Evolutionary conservation across 371 early-diverging fungal genomes (phyloP).

Genomic region (Thermomucor indicae-seudaticae): DNA sequence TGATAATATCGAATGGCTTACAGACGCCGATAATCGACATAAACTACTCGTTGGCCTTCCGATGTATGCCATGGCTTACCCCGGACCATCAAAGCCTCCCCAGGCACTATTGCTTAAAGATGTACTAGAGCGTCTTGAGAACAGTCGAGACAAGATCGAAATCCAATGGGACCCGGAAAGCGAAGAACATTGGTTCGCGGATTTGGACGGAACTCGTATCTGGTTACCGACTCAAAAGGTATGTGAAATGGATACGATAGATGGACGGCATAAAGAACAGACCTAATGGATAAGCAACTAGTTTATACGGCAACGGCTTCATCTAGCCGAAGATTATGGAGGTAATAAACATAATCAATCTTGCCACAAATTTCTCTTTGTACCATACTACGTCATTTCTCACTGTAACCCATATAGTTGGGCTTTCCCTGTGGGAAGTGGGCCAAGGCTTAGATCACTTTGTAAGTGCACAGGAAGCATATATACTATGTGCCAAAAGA

Average conservation of each 20-base stretch:
- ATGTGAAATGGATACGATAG: not conserved
- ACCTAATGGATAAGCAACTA: conserved; percentile 8
- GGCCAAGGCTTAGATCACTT: conserved; percentile 68
- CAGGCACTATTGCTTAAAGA: conserved; percentile 34
- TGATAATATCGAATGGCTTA: conserved; percentile 44
- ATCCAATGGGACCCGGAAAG: conserved; percentile 42
- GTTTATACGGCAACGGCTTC: conserved; percentile 45
- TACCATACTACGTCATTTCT: not conserved
- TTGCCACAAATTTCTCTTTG: not conserved
- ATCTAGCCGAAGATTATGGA: conserved; percentile 51
- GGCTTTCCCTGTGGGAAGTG: conserved; percentile 63
- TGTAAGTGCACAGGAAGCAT: conserved; percentile 24
- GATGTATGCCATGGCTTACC: conserved; percentile 56
- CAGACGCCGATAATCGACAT: conserved; percentile 26
- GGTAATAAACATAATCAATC: conserved; percentile 13
- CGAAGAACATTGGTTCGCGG: conserved; percentile 44
- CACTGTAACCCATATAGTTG: conserved; percentile 20
- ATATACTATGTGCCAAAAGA: not conserved
- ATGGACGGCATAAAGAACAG: no score
- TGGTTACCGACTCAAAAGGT: conserved; percentile 54
- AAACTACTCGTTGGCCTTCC: conserved; percentile 53
- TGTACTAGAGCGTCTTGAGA: conserved; percentile 26
- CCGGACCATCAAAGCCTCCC: conserved; percentile 8
- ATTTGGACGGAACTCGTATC: conserved; percentile 33
- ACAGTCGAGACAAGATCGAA: conserved; percentile 8